Evolutionary conservation across 2,329 filamentous ascomycete species (phyloP).

Genomic region (Penicillium corylophilum): DNA sequence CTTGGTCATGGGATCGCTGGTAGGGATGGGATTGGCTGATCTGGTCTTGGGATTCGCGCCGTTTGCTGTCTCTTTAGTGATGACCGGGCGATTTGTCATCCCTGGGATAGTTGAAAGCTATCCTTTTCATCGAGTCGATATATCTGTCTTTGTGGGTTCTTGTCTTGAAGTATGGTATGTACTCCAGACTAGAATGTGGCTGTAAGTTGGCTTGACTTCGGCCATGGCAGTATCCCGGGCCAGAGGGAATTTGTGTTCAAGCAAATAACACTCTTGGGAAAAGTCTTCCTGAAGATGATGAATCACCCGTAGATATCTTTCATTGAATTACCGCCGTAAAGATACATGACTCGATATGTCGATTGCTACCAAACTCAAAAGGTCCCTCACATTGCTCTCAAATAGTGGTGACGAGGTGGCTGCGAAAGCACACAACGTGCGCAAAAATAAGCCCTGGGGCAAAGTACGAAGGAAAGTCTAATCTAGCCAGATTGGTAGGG

Average conservation of each 20-base stretch:
- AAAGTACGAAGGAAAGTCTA: constrained; percentile 2
- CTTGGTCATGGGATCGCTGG: background rate
- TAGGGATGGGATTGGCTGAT: constrained; percentile 1
- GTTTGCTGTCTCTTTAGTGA: background rate
- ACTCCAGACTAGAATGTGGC: background rate
- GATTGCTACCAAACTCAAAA: background rate
- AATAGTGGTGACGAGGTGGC: constrained; percentile 9
- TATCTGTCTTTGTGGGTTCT: background rate
- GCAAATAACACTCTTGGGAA: background rate
- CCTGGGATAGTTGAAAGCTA: background rate
- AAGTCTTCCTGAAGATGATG: background rate
- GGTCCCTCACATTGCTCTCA: background rate
- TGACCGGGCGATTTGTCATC: background rate
- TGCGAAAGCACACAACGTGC: background rate
- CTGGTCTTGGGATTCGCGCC: constrained; percentile 1
- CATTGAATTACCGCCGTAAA: background rate
- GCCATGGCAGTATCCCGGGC: background rate
- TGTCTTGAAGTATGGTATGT: background rate
- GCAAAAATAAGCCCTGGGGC: constrained; percentile 1
- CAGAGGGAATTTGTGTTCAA: background rate
- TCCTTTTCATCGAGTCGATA: background rate
- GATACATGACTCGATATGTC: background rate
- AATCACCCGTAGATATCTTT: background rate
- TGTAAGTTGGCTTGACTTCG: background rate
- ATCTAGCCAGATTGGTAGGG: constrained; percentile 8